Conservation (phyloP, 345 rosid genomes). For the Hibiscus mutabilis region DNA sequence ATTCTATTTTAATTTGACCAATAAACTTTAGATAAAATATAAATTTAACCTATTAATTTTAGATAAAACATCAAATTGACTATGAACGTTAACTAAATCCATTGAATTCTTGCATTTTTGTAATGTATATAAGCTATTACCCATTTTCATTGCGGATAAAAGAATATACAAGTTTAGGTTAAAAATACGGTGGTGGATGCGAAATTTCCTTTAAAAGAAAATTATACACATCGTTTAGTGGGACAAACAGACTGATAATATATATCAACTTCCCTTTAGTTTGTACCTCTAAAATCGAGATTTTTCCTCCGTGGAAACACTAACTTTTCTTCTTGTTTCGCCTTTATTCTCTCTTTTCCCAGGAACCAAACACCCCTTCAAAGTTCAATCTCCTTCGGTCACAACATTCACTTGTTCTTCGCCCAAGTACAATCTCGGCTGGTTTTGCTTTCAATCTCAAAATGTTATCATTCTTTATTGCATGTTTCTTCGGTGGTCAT, state of each 20-base stretch:
- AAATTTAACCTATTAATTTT: too few species aligned
- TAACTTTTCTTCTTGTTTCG: slow-evolving; percentile 6
- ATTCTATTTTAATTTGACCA: too few species aligned
- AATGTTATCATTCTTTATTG: background rate
- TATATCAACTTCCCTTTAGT: slow-evolving; percentile 12
- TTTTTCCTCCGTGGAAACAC: slow-evolving; percentile 15
- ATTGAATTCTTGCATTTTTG: background rate
- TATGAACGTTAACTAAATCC: too few species aligned
- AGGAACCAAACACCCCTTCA: background rate
- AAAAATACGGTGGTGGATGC: background rate
- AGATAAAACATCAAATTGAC: too few species aligned
- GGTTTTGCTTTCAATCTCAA: background rate
- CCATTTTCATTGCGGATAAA: background rate
- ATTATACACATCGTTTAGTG: background rate
- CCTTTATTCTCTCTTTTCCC: background rate
- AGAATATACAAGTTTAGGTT: background rate
- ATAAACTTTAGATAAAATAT: too few species aligned
- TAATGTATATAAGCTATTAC: too few species aligned
- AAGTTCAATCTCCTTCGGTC: background rate
- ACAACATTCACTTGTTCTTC: background rate
- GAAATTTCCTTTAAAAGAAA: background rate
- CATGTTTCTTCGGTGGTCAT: too few species aligned
- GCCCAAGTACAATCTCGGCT: background rate
- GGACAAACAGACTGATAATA: background rate
- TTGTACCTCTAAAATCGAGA: slow-evolving; percentile 20